Percentiles rank a stretch among this genome's conserved stretches.
These are phyloP conservation scores for Blastomyces parvus DNA, from an alignment of 2,329 filamentous ascomycete genomes.

Conservation along the genomic window DNA sequence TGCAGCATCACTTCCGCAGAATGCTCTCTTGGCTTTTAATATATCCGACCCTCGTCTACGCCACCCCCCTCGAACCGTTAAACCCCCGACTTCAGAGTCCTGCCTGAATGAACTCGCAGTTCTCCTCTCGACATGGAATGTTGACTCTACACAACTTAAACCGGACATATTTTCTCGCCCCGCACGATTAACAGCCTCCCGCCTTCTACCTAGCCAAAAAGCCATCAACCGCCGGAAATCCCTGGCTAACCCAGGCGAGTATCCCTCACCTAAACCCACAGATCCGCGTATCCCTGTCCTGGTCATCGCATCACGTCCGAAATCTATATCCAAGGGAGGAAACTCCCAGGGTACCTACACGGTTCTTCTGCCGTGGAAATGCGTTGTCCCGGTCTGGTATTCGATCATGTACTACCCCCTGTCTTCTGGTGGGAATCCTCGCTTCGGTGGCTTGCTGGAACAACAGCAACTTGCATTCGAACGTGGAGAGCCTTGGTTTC, in stretches of 20 bases:
- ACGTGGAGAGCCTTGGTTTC: slow-evolving; percentile 69
- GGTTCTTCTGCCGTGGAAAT: slow-evolving; percentile 81
- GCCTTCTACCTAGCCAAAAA: slow-evolving; percentile 63
- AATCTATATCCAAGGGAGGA: slow-evolving; percentile 25
- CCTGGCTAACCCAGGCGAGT: slow-evolving; percentile 51
- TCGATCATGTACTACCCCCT: slow-evolving; percentile 73
- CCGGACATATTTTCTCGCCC: slow-evolving; percentile 59
- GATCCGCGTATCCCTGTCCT: slow-evolving; percentile 74
- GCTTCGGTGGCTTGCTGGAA: slow-evolving; percentile 74
- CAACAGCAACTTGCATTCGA: slow-evolving; percentile 74
- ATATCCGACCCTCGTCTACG: slow-evolving; percentile 70
- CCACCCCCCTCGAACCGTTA: slow-evolving; percentile 57
- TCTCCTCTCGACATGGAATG: slow-evolving; percentile 57
- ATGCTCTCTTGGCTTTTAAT: slow-evolving; percentile 62
- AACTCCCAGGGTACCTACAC: slow-evolving; percentile 66
- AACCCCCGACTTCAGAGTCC: slow-evolving; percentile 30
- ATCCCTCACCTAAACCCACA: slow-evolving; percentile 46
- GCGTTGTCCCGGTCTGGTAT: slow-evolving; percentile 77
- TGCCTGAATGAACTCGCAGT: slow-evolving; percentile 44
- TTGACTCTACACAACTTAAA: slow-evolving; percentile 42
- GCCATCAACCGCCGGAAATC: slow-evolving; percentile 68
- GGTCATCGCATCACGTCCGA: slow-evolving; percentile 51
- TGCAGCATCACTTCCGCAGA: slow-evolving; percentile 57
- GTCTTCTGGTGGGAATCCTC: slow-evolving; percentile 67
- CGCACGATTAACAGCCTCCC: slow-evolving; percentile 54